phyloP scores from a whole-genome alignment of 768 basidiomycete genomes.

The Tubosaeta sp. region DNA sequence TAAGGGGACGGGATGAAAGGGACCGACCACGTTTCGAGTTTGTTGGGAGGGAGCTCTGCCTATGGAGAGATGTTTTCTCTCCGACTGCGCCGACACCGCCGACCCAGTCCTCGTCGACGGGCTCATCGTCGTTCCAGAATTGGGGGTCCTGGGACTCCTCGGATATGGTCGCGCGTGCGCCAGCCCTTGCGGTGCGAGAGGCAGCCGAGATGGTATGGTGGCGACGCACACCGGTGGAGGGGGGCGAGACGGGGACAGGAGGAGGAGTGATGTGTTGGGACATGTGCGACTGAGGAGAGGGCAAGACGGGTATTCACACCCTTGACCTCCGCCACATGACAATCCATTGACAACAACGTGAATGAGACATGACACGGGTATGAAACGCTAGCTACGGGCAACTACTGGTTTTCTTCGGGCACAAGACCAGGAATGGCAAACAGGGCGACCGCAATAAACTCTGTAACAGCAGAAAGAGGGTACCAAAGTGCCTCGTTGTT shows the following conservation, averaged over 20 bases:
- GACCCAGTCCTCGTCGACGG: slow-evolving; percentile 77
- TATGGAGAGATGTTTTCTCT: slow-evolving; percentile 74
- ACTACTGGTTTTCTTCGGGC: slow-evolving; percentile 12
- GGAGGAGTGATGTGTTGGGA: slow-evolving; percentile 41
- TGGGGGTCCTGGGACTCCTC: slow-evolving; percentile 61
- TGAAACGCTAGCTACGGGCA: background rate
- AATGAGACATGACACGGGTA: background rate
- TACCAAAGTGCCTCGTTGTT: slow-evolving; percentile 31
- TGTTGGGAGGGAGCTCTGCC: slow-evolving; percentile 78
- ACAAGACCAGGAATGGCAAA: slow-evolving; percentile 31
- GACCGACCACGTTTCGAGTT: slow-evolving; percentile 69
- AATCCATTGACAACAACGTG: background rate
- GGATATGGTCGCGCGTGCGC: slow-evolving; percentile 59
- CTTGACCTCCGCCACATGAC: slow-evolving; percentile 21
- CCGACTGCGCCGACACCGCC: slow-evolving; percentile 80
- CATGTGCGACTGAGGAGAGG: slow-evolving; percentile 30
- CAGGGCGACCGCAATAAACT: slow-evolving; percentile 27
- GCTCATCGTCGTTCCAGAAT: slow-evolving; percentile 70
- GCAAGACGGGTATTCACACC: slow-evolving; percentile 16
- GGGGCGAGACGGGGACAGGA: slow-evolving; percentile 34
- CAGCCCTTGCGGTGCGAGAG: slow-evolving; percentile 58
- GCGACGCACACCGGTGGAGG: slow-evolving; percentile 56
- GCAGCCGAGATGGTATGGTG: slow-evolving; percentile 82
- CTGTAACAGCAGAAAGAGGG: slow-evolving; percentile 30
- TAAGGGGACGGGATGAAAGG: background rate